A percentile compares a stretch with the other conserved stretches of the same genome.
Evolutionary conservation across 2,329 filamentous ascomycete species (phyloP).

Genomic region (Raffaelea albimanens): DNA sequence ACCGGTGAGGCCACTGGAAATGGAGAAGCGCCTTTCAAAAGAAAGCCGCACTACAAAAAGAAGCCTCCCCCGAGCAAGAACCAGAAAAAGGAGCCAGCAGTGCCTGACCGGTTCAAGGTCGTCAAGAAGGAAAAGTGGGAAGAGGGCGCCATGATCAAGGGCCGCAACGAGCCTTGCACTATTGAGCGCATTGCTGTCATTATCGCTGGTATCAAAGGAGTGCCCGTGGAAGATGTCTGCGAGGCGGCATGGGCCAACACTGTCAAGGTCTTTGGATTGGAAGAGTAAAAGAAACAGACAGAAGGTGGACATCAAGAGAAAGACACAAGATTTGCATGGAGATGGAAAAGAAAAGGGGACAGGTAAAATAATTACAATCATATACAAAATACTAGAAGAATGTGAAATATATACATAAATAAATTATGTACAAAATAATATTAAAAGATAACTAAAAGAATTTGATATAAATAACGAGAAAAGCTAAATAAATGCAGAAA

Average conservation of each 20-base stretch:
- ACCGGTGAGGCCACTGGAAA: slow-evolving; percentile 2
- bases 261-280: slow-evolving; percentile 66
- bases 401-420: no score
- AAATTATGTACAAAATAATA: no score
- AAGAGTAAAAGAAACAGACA: slow-evolving; percentile 27
- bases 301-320: not conserved
- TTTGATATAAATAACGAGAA: no score
- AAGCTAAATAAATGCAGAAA: no score
- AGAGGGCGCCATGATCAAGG: slow-evolving; percentile 83
- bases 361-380: no score
- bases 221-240: slow-evolving; percentile 71
- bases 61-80: not conserved
- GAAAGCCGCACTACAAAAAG: not conserved
- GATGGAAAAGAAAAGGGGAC: slow-evolving; percentile 4
- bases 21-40: slow-evolving; percentile 13
- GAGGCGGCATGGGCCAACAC: slow-evolving; percentile 83
- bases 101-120: slow-evolving; percentile 64
- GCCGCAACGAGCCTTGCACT: slow-evolving; percentile 82
- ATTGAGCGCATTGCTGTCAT: slow-evolving; percentile 84
- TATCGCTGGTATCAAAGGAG: slow-evolving; percentile 75
- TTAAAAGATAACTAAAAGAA: no score
- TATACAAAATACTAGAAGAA: no score
- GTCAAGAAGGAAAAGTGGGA: slow-evolving; percentile 97
- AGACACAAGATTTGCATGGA: not conserved
- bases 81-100: slow-evolving; percentile 52